A percentile compares a stretch with the other conserved stretches of the same genome.
These are phyloP conservation scores for Ricinus communis DNA, from an alignment of 345 rosid genomes.

Conservation along the genomic window DNA sequence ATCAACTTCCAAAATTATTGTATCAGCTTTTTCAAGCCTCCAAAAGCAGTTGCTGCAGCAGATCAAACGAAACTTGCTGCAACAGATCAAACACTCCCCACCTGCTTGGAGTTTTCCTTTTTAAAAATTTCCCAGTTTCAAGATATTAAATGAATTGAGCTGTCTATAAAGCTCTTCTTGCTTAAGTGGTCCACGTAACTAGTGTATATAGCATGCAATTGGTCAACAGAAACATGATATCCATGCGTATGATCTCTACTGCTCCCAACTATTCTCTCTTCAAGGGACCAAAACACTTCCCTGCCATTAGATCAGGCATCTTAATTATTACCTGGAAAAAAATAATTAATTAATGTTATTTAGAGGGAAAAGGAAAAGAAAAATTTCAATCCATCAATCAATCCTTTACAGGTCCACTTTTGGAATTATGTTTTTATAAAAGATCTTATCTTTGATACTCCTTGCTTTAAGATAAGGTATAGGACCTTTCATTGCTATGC, in stretches of 20 bases:
- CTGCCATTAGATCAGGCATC: background rate
- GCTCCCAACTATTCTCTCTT: conserved; percentile 8
- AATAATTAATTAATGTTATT: background rate
- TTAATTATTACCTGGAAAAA: conserved; percentile 28
- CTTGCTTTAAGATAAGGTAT: conserved; percentile 40
- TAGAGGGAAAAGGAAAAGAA: background rate
- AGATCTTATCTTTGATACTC: conserved; percentile 42
- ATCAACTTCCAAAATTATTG: conserved; percentile 25
- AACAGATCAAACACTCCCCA: conserved; percentile 17
- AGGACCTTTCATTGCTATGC: conserved; percentile 36
- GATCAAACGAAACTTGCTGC: conserved; percentile 8
- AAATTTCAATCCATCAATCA: conserved; percentile 7
- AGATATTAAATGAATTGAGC: background rate
- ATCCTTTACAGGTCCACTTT: conserved; percentile 27
- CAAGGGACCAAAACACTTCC: background rate
- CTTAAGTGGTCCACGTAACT: background rate
- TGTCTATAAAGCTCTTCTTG: conserved; percentile 15
- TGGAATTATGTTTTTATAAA: conserved; percentile 2
- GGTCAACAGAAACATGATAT: background rate
- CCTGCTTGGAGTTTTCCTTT: conserved; percentile 25
- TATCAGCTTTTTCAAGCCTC: conserved; percentile 2
- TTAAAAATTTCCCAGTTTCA: no score
- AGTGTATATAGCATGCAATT: conserved; percentile 9
- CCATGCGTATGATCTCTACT: conserved; percentile 17
- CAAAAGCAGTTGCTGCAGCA: conserved; percentile 4